Percentiles rank a stretch among this genome's conserved stretches.
These are phyloP conservation scores for Tulasnella sp. DNA, from an alignment of 768 basidiomycete genomes.

Conservation along the genomic window DNA sequence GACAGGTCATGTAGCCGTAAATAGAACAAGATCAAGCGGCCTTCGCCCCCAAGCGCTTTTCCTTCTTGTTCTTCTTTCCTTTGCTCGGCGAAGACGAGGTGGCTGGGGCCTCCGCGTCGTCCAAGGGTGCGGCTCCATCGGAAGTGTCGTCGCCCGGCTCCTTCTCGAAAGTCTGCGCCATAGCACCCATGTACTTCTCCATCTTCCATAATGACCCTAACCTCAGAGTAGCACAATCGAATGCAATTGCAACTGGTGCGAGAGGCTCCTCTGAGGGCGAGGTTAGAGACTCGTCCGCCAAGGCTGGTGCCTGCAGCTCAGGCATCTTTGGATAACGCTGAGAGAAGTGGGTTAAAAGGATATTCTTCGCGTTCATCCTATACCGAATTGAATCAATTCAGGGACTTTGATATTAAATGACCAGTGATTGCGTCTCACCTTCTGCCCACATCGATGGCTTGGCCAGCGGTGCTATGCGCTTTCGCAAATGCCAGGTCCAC, in stretches of 20 bases:
- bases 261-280: background rate
- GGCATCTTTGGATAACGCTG: conserved; percentile 91
- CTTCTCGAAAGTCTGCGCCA: conserved; percentile 53
- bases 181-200: conserved; percentile 69
- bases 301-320: conserved; percentile 46
- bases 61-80: conserved; percentile 29
- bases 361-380: conserved; percentile 83
- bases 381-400: background rate
- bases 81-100: conserved; percentile 20
- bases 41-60: background rate
- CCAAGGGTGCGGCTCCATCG: conserved; percentile 16
- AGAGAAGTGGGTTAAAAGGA: conserved; percentile 95
- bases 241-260: conserved; percentile 70
- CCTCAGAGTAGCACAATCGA: conserved; percentile 74
- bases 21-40: conserved; percentile 11
- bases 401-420: conserved; percentile 8
- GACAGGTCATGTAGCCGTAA: background rate
- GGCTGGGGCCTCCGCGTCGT: background rate
- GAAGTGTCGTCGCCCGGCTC: conserved; percentile 43
- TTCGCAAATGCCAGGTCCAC: conserved; percentile 70
- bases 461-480: conserved; percentile 87
- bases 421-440: conserved; percentile 49
- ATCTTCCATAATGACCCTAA: conserved; percentile 88
- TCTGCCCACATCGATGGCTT: conserved; percentile 78
- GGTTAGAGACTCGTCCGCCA: background rate